Evolutionary conservation across 2,329 filamentous ascomycete species (phyloP).

Genomic region (Calonectria crousiana): DNA sequence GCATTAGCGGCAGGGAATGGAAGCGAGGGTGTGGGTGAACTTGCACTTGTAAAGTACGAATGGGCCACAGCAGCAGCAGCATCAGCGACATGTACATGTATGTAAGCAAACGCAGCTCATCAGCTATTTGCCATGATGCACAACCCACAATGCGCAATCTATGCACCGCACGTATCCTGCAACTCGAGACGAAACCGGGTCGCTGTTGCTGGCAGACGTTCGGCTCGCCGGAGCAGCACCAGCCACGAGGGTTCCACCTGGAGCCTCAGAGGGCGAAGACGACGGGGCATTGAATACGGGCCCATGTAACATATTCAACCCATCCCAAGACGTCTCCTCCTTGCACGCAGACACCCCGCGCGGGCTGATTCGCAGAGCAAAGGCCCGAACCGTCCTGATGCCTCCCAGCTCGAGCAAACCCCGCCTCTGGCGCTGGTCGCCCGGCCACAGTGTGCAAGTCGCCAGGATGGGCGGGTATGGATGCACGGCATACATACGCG

Average conservation of each 20-base stretch:
- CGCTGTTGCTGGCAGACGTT: background rate
- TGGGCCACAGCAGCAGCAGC: background rate
- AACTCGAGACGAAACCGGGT: background rate
- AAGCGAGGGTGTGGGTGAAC: background rate
- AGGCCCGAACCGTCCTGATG: conserved; percentile 21
- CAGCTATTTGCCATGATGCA: background rate
- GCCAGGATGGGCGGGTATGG: background rate
- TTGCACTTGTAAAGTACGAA: background rate
- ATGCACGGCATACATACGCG: conserved; percentile 22
- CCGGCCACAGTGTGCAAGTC: conserved; percentile 17
- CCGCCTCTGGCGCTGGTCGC: background rate
- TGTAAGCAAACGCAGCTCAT: background rate
- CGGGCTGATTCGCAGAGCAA: conserved; percentile 1
- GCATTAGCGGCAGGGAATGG: background rate
- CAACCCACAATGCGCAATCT: background rate
- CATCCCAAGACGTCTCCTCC: background rate
- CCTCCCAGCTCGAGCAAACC: background rate
- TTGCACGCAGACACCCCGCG: conserved; percentile 12
- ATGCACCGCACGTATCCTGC: background rate
- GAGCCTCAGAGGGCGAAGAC: background rate
- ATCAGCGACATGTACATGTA: too few species aligned
- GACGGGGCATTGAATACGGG: background rate
- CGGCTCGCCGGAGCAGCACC: background rate
- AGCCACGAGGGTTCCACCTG: background rate
- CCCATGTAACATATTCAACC: conserved; percentile 3